Percentiles rank a stretch among this genome's conserved stretches.
These are phyloP conservation scores for Bolboschoenoplectus hybrid DNA, from an alignment of 202 grass and related monocot species.

Conservation along the genomic window DNA sequence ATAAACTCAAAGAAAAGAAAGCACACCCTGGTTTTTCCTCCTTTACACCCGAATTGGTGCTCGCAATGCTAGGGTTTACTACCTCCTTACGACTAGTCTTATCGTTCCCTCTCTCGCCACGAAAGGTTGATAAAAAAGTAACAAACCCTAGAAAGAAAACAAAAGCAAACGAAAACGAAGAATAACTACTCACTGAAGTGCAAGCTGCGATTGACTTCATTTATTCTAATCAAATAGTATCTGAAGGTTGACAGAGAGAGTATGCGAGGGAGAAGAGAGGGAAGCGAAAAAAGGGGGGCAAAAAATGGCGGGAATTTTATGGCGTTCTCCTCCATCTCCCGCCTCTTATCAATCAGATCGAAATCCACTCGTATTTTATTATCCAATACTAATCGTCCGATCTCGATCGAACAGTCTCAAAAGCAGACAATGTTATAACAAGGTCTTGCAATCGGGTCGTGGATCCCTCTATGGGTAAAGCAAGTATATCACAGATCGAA, in stretches of 20 bases:
- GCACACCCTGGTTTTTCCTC: too few species aligned
- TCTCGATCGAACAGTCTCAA: background rate
- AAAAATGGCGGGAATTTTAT: background rate
- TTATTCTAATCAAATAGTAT: background rate
- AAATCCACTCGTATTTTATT: background rate
- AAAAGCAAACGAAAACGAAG: background rate
- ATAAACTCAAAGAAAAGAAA: too few species aligned
- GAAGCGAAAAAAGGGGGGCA: background rate
- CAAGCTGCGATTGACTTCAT: background rate
- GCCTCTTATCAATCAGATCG: background rate
- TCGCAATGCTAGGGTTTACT: background rate
- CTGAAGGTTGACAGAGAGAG: background rate
- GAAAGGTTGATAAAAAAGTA: background rate
- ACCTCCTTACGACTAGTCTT: background rate
- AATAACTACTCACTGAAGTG: background rate
- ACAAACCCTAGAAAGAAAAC: background rate
- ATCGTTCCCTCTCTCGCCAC: too few species aligned
- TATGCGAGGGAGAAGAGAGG: background rate
- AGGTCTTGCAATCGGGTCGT: background rate
- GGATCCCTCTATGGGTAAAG: background rate
- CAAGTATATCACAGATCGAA: too few species aligned
- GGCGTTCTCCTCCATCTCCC: background rate
- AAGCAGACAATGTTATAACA: background rate
- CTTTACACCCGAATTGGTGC: background rate
- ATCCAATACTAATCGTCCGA: background rate